These are phyloP conservation scores for Strigomonas galati DNA, from an alignment of 208 protist genomes.

Conservation along the genomic window DNA sequence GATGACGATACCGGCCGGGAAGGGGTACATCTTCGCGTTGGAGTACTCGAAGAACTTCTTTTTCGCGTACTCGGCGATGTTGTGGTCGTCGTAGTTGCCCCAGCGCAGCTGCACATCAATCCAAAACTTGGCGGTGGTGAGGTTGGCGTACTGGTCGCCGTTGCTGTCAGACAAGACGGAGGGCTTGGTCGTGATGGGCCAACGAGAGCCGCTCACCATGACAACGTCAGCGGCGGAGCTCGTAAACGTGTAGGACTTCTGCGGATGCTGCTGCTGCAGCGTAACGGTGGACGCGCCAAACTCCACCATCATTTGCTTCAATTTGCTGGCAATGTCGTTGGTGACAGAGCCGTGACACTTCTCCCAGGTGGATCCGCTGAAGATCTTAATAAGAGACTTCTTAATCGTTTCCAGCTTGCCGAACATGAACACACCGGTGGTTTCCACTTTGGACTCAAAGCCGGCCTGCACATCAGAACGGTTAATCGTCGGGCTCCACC, in stretches of 20 bases:
- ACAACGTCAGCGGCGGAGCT: slow-evolving; percentile 96
- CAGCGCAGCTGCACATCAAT: slow-evolving; percentile 99
- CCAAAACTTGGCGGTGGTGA: slow-evolving; percentile 98
- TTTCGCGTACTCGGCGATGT: slow-evolving; percentile 99
- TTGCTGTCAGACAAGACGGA: slow-evolving; percentile 57
- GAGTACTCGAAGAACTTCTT: slow-evolving; percentile 99
- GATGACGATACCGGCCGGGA: slow-evolving; percentile 98
- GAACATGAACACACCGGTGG: slow-evolving; percentile 99
- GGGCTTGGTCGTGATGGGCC: slow-evolving; percentile 90
- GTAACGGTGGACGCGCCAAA: slow-evolving; percentile 98
- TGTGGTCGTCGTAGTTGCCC: slow-evolving; percentile 99
- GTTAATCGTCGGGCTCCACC: slow-evolving; percentile 99
- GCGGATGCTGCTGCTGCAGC: slow-evolving; percentile 98
- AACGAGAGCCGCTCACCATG: slow-evolving; percentile 96
- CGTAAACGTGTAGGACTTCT: slow-evolving; percentile 91
- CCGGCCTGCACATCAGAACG: slow-evolving; percentile 99
- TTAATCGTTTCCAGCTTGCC: slow-evolving; percentile 99
- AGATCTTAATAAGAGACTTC: slow-evolving; percentile 99
- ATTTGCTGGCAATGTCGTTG: slow-evolving; percentile 97
- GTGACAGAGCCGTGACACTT: slow-evolving; percentile 99
- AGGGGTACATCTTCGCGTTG: slow-evolving; percentile 99
- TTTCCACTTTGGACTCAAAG: slow-evolving; percentile 99
- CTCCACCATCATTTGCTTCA: slow-evolving; percentile 98
- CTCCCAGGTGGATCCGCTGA: slow-evolving; percentile 99
- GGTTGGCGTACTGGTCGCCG: slow-evolving; percentile 65